Base-by-base conservation (phyloP, 257 asterid species). In the Fraxinus pennsylvanica region DNA sequence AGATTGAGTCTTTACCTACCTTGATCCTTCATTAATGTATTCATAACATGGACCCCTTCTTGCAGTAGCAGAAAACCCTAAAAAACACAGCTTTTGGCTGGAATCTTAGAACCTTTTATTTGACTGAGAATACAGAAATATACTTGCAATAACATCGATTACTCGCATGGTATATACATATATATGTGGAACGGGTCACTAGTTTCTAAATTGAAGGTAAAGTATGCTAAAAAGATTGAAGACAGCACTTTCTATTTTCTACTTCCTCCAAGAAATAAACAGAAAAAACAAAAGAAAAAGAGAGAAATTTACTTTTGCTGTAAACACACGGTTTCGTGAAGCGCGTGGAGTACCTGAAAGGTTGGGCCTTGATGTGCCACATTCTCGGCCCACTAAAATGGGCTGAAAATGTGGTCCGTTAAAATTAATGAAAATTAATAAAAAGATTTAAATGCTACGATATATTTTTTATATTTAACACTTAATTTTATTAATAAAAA, bases 1-100 rank as follows among this genome's bases (percentile, higher is more conserved):
- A 81, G 85, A 76, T 83, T 36, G 92, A 87, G 79, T 73, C 86
- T 86, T 87, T 85, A 91, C 94, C 90, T 83, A 90, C 89, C 87
- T 86, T 85, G 90, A 82, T 84, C 79, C 84, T 74, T 80, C 85
- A 80, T 63, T 78, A 80, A 72, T 77, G 84, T 59, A 76, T 59
- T 38, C 70, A 74, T 75, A 73, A 78, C 17, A 83, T 80, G 85
- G 87, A 81, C 87, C 83, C 75, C 81, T 81, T 84, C 87, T 82
- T 77, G 88, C 85, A 79, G 83, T 90, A 78, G 81, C 87, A 82
- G 85, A 63, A 84, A 90, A 86, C 90, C 97, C 91, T 85, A 84
- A 79, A 52, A 82, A 14, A 30, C 76, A 79, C 82, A 82, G 84
- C 74, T 57, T 78, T 81, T 54, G 70, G 73, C 59, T 41, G 82